A percentile compares a stretch with the other conserved stretches of the same genome.
Conservation (phyloP, 495 filamentous ascomycete species). For the Trichoderma gamsii region DNA sequence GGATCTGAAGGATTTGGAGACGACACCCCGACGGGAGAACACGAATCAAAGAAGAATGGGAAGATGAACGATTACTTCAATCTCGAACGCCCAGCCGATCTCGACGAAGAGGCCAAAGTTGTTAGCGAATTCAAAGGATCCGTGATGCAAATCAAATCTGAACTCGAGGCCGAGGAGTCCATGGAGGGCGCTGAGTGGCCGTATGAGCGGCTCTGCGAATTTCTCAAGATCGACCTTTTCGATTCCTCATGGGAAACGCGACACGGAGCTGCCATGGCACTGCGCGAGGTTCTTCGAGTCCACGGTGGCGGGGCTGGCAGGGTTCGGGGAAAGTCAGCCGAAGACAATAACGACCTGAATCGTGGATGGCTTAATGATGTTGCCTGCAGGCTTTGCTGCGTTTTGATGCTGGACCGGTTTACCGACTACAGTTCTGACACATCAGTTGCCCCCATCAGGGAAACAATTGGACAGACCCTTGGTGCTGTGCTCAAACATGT, state of each 20-base stretch:
- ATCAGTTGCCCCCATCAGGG: constrained; percentile 89
- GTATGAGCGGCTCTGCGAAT: constrained; percentile 86
- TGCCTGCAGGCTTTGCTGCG: constrained; percentile 84
- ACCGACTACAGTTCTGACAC: constrained; percentile 97
- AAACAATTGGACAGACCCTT: constrained; percentile 93
- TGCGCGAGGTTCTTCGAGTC: constrained; percentile 85
- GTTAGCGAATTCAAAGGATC: constrained; percentile 94
- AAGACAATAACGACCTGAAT: constrained; percentile 74
- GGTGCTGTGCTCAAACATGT: constrained; percentile 82
- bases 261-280: constrained; percentile 94
- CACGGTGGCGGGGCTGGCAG: constrained; percentile 91
- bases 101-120: constrained; percentile 83
- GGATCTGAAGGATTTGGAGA: constrained; percentile 42
- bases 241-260: constrained; percentile 92
- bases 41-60: constrained; percentile 56
- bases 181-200: constrained; percentile 87
- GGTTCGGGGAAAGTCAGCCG: constrained; percentile 56
- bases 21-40: constrained; percentile 58
- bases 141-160: constrained; percentile 53
- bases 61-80: constrained; percentile 86
- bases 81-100: constrained; percentile 62
- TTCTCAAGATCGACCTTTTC: constrained; percentile 86
- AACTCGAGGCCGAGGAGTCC: constrained; percentile 61
- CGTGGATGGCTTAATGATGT: constrained; percentile 85
- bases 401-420: constrained; percentile 95